phyloP scores from a whole-genome alignment of 1,284 basidiomycete species.

The Malassezia caprae region DNA sequence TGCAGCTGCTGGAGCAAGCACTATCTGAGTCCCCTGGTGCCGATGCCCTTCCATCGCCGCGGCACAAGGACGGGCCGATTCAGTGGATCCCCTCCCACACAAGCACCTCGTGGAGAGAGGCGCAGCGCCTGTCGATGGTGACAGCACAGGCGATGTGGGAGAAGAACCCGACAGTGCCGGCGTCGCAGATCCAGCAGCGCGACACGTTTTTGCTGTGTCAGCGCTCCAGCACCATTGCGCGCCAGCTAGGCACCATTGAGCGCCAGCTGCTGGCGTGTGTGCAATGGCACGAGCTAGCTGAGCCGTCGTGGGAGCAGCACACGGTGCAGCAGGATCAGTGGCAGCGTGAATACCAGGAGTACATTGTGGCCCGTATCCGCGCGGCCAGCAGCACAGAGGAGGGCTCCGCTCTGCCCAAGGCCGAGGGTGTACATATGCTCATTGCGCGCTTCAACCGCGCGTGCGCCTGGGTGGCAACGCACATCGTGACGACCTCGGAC shows the following conservation, averaged over 20 bases:
- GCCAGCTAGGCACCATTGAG: conserved; percentile 11
- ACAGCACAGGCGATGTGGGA: not conserved
- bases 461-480: conserved; percentile 69
- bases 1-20: conserved; percentile 7
- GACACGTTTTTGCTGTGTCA: conserved; percentile 11
- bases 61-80: conserved; percentile 9
- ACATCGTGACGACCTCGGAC: conserved; percentile 54
- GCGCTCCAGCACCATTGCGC: conserved; percentile 11
- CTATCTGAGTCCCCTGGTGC: not conserved
- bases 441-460: conserved; percentile 79
- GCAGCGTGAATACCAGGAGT: conserved; percentile 19
- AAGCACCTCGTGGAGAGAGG: conserved; percentile 10
- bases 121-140: conserved; percentile 10
- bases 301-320: conserved; percentile 16
- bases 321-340: conserved; percentile 10
- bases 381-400: not conserved
- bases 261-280: conserved; percentile 1
- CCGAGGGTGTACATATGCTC: conserved; percentile 52
- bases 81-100: conserved; percentile 16
- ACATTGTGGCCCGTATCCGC: conserved; percentile 8
- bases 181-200: not conserved
- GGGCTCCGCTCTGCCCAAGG: not conserved
- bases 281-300: conserved; percentile 7
- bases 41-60: not conserved
- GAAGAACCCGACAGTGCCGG: not conserved